These are phyloP conservation scores for Clarireedia monteithiana DNA, from an alignment of 2,329 filamentous ascomycete species.

Conservation along the genomic window DNA sequence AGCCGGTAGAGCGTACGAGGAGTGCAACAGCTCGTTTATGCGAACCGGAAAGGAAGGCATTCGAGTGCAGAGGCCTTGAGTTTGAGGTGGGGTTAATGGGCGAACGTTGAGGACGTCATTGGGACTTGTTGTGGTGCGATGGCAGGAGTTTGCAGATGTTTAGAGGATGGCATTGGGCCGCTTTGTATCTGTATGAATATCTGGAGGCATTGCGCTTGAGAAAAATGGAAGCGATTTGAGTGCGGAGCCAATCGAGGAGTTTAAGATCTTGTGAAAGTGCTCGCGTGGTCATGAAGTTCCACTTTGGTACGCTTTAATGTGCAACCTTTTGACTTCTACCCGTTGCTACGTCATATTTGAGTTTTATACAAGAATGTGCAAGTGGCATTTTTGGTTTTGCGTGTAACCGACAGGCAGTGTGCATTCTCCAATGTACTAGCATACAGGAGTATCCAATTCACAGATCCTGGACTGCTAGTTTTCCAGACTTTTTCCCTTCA, in stretches of 20 bases:
- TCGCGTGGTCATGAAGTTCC: no score
- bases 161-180: not conserved
- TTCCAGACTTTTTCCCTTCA: not conserved
- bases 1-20: slow-evolving; percentile 93
- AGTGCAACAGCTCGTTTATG: slow-evolving; percentile 62
- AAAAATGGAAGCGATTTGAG: not conserved
- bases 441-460: not conserved
- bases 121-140: not conserved
- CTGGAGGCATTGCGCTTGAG: slow-evolving; percentile 6
- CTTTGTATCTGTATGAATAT: slow-evolving; percentile 21
- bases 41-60: slow-evolving; percentile 26
- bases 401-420: no score
- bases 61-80: slow-evolving; percentile 24
- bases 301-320: no score
- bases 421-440: no score
- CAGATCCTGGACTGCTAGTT: not conserved
- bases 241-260: no score
- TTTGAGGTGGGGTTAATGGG: slow-evolving; percentile 8
- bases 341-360: no score
- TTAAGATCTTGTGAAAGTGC: no score
- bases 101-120: slow-evolving; percentile 6
- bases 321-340: no score
- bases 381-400: no score
- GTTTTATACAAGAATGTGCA: no score
- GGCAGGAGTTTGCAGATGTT: not conserved